These are phyloP conservation scores for Chrysopogon serrulatus DNA, from an alignment of 176 grass and related monocot genomes.

Conservation along the genomic window DNA sequence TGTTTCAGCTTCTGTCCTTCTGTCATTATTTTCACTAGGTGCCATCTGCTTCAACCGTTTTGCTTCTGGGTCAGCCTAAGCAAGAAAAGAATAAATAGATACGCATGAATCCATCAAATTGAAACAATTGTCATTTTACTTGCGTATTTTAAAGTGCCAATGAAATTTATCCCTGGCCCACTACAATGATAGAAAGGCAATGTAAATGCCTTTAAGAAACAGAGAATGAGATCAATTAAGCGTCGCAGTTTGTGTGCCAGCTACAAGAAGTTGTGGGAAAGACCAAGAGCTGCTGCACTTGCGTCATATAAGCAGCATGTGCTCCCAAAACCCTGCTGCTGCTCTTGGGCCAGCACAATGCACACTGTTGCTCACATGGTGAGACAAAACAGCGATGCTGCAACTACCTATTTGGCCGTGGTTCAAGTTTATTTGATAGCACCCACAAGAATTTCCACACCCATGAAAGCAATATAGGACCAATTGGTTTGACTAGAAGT, in stretches of 20 bases:
- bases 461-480: not conserved
- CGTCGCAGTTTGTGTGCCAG: not conserved
- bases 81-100: not conserved
- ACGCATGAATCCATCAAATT: not conserved
- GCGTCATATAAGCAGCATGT: not conserved
- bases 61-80: slow-evolving; percentile 51
- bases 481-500: not conserved
- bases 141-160: not conserved
- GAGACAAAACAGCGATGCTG: not conserved
- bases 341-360: not conserved
- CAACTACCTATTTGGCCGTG: not conserved
- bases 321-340: not conserved
- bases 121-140: not conserved
- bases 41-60: slow-evolving; percentile 45
- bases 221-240: not conserved
- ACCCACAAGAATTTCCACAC: not conserved
- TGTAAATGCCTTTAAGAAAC: not conserved
- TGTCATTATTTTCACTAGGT: slow-evolving; percentile 40
- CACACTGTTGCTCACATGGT: not conserved
- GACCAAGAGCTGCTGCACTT: not conserved
- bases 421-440: not conserved
- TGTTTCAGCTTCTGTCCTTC: slow-evolving; percentile 37
- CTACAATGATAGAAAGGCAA: not conserved
- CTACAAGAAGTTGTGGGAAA: not conserved
- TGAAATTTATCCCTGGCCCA: not conserved